Base-by-base conservation (phyloP, 2,329 filamentous ascomycete species). In the Colletotrichum melonis region DNA sequence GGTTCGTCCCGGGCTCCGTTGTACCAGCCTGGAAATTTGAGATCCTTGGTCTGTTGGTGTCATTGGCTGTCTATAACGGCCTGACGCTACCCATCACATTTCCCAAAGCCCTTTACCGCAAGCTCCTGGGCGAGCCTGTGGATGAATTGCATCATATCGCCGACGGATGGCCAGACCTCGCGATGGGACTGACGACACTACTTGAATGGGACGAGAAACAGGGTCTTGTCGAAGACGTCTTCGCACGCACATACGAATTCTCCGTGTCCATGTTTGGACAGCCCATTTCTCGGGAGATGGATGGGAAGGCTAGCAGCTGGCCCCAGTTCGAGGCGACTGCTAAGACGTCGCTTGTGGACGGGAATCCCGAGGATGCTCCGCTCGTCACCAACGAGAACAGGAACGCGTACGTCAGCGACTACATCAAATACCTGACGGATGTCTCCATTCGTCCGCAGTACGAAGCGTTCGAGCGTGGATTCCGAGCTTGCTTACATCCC, bases 11-110 rank as follows among this genome's bases (percentile, higher is more conserved):
- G 0, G 91, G 92, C 6, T 94, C 95, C 5, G 84, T 94, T 8
- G 95, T 97, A 74, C 94, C 95, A 2, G 86, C 94, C 7, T 97
- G 96, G 90, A 97, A 97, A 79, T 98, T 94, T 78, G 95, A 98
- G 81, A 88, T 98, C 24, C 87, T 98, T 38, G 97, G 97, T 1
- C 83, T 98, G 12, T 84, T 98, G n/a, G 88, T 98, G 75, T 97
- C 94, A 1, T 87, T 99, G 22, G 97, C 97, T 5, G 85, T 98
- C 5, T 98, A 97, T 84, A 99, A 99, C 76, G 96, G 96, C 1
- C 87, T 98, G 28, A 98, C 95, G 0, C 86, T 99, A 1, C 97
- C 97, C 0, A 89, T 98, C 55, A 97, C 93, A 1, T 97, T 99
- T 74, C 97, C 97, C 0, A 89, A 91, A 70, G 94, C 92, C 0